Base-by-base conservation (phyloP, 2,329 filamentous ascomycete genomes). In the Talaromyces sp. region DNA sequence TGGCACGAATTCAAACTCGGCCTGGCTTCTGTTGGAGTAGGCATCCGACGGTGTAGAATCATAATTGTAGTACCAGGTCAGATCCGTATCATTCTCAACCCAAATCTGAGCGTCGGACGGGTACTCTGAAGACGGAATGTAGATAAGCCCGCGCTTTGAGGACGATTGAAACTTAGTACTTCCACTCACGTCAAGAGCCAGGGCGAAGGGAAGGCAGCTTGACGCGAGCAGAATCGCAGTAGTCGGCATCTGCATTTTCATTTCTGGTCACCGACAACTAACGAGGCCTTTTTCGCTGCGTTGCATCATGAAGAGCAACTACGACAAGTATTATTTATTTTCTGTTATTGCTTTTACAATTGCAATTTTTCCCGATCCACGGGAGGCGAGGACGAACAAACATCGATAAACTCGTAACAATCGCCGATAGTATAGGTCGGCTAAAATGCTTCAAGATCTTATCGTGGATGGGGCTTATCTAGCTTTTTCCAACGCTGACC, bases 241-340 rank as follows among this genome's bases (percentile, higher is more conserved):
- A 50, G 24, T 17, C 19, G 24, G 24, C 43, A 24, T 21, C 13
- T 50, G 90, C 92, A 11, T 78, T 99, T 4, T 98, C 98, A 72
- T n/a, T 38, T 38, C 14, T 38, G 17, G 35, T n/a, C 14, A 35
- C 35, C 14, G 35, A 38, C 35, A 9, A 38, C 14, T n/a, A 38
- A n/a, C 6, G 13, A n/a, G 6, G 35, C 32, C 13, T 38, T 17
- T 38, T 38, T 38, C 7, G 32, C 35, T n/a, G 35, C 8, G 5
- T 8, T 38, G 6, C 14, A 38, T 38, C 8, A 38, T 38, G 6
- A n/a, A 38, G 17, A 38, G 14, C 7, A 38, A 38, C 6, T 50
- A 13, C 43, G n/a, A 50, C 1, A 50, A 24, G 13, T 26, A 13
- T 50, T 50, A 26, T 50, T 24, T 50, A 21, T 50, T 50, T 50